Evolutionary conservation across 1,284 basidiomycete species (phyloP).

Genomic region (Pulchroboletus neoregius): DNA sequence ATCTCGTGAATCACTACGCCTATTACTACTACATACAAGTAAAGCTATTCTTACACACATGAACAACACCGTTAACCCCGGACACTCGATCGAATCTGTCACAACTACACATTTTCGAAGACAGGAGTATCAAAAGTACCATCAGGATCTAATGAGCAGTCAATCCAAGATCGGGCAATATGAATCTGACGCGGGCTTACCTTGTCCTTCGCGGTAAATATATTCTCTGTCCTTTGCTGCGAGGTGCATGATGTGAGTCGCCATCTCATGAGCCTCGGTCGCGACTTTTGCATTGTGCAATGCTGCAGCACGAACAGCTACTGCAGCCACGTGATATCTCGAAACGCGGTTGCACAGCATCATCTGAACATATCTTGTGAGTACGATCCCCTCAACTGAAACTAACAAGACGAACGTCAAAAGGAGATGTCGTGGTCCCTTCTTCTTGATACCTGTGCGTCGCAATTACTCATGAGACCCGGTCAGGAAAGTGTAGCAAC

Average conservation of each 20-base stretch:
- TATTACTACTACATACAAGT: background rate
- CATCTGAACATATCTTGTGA: conserved; percentile 43
- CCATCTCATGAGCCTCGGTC: conserved; percentile 49
- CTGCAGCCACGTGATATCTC: conserved; percentile 58
- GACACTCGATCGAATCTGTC: background rate
- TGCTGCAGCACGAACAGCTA: conserved; percentile 54
- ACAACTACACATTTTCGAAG: conserved; percentile 26
- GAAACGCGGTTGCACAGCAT: conserved; percentile 66
- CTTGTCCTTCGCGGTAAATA: conserved; percentile 53
- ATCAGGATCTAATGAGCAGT: conserved; percentile 37
- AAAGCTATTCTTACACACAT: conserved; percentile 12
- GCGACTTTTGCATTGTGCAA: conserved; percentile 49
- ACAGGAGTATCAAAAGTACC: conserved; percentile 45
- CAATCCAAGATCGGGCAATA: background rate
- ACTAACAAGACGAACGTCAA: conserved; percentile 43
- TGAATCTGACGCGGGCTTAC: conserved; percentile 28
- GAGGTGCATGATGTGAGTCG: conserved; percentile 52
- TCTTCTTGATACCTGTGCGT: conserved; percentile 64
- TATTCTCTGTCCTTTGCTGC: conserved; percentile 53
- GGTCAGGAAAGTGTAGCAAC: conserved; percentile 31
- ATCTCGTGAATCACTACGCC: too few species aligned
- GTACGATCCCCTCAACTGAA: background rate
- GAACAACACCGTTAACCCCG: conserved; percentile 3
- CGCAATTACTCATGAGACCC: conserved; percentile 39
- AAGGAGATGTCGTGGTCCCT: conserved; percentile 66